phyloP scores from a whole-genome alignment of 371 early-diverging fungal species.

The Umbelopsis sp. region DNA sequence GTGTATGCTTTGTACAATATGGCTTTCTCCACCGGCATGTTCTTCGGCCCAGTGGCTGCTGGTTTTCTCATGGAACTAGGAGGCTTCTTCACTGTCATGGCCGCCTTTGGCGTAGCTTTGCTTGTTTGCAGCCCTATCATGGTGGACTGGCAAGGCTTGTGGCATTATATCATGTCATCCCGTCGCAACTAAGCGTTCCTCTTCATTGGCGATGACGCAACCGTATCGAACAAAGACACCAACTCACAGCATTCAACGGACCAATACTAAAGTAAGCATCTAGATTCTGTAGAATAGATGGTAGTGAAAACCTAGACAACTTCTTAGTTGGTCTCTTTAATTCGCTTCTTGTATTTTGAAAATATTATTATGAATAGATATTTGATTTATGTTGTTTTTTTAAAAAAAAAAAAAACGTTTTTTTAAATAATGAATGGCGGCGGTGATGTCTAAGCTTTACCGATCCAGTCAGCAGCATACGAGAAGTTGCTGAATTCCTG shows the following conservation, averaged over 20 bases:
- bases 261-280: too few species aligned
- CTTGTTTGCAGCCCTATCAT: constrained; percentile 46
- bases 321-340: too few species aligned
- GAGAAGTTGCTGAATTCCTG: constrained; percentile 92
- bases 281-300: too few species aligned
- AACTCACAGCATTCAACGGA: too few species aligned
- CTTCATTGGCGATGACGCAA: too few species aligned
- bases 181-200: not conserved
- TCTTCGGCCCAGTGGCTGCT: constrained; percentile 59
- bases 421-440: not conserved
- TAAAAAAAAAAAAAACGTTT: not conserved
- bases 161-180: not conserved
- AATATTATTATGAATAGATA: not conserved
- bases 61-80: constrained; percentile 47
- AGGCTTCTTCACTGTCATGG: constrained; percentile 43
- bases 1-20: constrained; percentile 61
- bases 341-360: too few species aligned
- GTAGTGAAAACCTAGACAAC: too few species aligned
- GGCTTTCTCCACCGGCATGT: constrained; percentile 63
- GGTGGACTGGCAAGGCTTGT: constrained; percentile 36
- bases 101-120: constrained; percentile 33
- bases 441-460: constrained; percentile 4
- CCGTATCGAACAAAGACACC: too few species aligned
- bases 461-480: constrained; percentile 88
- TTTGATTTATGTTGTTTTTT: not conserved